Evolutionary conservation across 768 basidiomycete genomes (phyloP).

Genomic region (Phaffia tasmanica): DNA sequence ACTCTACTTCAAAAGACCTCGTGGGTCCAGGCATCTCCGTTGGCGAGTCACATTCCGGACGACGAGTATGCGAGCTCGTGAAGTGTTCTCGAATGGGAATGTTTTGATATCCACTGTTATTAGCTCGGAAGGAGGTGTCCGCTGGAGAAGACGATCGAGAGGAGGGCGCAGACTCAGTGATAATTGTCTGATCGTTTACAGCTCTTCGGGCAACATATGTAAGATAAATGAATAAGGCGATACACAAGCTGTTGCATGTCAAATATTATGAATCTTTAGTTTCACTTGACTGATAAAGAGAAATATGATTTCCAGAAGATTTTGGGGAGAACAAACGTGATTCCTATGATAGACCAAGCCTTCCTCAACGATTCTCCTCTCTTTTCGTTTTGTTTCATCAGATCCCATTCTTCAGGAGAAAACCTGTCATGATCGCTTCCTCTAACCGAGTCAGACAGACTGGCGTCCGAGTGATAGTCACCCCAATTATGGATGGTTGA

Average conservation of each 20-base stretch:
- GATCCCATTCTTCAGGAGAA: not conserved
- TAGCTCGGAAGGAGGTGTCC: too few species aligned
- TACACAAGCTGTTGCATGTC: constrained; percentile 44
- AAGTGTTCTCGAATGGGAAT: too few species aligned
- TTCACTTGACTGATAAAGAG: not conserved
- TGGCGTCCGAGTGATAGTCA: constrained; percentile 1
- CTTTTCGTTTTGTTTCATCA: constrained; percentile 5
- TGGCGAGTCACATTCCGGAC: too few species aligned
- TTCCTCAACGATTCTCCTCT: constrained; percentile 19
- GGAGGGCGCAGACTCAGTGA: not conserved
- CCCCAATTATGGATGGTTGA: constrained; percentile 26
- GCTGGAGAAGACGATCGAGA: too few species aligned
- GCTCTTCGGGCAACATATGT: constrained; percentile 62
- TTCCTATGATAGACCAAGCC: constrained; percentile 23
- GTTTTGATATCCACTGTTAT: too few species aligned
- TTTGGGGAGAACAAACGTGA: constrained; percentile 4
- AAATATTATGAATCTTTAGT: too few species aligned
- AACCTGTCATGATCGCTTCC: not conserved
- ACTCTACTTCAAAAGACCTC: too few species aligned
- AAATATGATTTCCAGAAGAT: not conserved
- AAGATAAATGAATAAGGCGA: constrained; percentile 67
- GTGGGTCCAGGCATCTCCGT: too few species aligned
- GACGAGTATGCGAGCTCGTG: too few species aligned
- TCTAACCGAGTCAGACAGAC: not conserved
- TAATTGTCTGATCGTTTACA: constrained; percentile 43